These are phyloP conservation scores for Bifiguratus adelaidae DNA, from an alignment of 192 early-diverging fungal genomes.

Conservation along the genomic window DNA sequence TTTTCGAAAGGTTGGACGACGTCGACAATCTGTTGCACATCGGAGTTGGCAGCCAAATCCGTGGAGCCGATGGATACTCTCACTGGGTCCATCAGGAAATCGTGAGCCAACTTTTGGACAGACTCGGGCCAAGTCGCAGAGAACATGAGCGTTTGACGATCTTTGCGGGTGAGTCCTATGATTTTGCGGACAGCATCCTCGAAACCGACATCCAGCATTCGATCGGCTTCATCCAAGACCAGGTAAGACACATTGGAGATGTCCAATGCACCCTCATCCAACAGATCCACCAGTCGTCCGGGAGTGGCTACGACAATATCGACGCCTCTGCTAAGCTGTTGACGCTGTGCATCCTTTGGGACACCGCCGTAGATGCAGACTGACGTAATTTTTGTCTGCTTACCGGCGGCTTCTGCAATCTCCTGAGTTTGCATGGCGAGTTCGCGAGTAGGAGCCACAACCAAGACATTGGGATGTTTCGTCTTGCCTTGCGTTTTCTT, in stretches of 20 bases:
- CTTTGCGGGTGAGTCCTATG: constrained; percentile 56
- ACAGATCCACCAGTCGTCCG: constrained; percentile 87
- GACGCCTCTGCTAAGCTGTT: constrained; percentile 35
- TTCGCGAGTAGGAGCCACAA: constrained; percentile 94
- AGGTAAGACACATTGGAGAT: constrained; percentile 74
- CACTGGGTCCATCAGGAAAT: constrained; percentile 73
- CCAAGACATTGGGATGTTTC: constrained; percentile 64
- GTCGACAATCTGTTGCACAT: constrained; percentile 84
- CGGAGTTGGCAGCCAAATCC: constrained; percentile 78
- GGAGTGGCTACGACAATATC: constrained; percentile 92
- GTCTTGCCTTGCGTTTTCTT: constrained; percentile 26
- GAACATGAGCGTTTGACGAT: constrained; percentile 93
- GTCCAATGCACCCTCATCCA: constrained; percentile 72
- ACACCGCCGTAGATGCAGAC: constrained; percentile 89
- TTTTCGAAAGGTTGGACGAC: constrained; percentile 74
- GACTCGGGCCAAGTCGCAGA: constrained; percentile 90
- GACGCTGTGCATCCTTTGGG: constrained; percentile 59
- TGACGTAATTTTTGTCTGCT: constrained; percentile 46
- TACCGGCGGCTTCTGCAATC: constrained; percentile 65
- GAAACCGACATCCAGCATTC: constrained; percentile 95
- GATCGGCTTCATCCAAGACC: constrained; percentile 95
- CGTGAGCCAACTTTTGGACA: constrained; percentile 76
- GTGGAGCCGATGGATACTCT: constrained; percentile 79
- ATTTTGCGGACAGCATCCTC: constrained; percentile 86
- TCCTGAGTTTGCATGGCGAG: constrained; percentile 92